Conservation (phyloP, 2,329 filamentous ascomycete genomes). For the Orbilia brochopaga region DNA sequence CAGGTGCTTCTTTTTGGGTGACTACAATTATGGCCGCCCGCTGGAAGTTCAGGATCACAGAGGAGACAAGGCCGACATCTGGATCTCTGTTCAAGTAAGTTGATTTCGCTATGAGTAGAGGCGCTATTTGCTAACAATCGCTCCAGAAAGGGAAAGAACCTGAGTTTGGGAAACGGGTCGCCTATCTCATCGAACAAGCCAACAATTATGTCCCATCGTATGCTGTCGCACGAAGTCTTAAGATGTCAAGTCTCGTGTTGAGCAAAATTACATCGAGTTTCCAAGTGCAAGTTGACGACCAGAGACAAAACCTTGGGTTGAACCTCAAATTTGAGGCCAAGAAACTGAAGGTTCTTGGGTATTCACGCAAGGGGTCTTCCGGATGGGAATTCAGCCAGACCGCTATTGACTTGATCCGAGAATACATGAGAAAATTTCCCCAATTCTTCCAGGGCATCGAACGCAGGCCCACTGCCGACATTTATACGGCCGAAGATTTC, state of each 20-base stretch:
- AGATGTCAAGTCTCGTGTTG: conserved; percentile 81
- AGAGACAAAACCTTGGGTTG: conserved; percentile 86
- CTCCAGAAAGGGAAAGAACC: conserved; percentile 70
- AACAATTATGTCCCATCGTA: conserved; percentile 86
- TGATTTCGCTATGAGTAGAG: neutral
- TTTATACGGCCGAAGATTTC: conserved; percentile 82
- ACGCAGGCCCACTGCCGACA: conserved; percentile 81
- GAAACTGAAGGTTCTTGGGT: conserved; percentile 93
- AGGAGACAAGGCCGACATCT: conserved; percentile 76
- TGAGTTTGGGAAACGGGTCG: conserved; percentile 80
- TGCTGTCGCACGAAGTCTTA: conserved; percentile 80
- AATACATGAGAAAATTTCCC: conserved; percentile 93
- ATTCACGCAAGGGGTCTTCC: conserved; percentile 80
- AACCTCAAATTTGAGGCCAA: conserved; percentile 97
- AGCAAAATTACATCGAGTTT: conserved; percentile 97
- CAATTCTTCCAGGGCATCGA: conserved; percentile 93
- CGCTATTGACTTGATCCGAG: conserved; percentile 77
- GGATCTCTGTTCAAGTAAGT: conserved; percentile 64
- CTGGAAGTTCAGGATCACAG: conserved; percentile 79
- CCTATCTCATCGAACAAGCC: conserved; percentile 70
- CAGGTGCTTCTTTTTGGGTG: conserved; percentile 89
- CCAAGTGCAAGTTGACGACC: conserved; percentile 78
- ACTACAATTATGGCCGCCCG: conserved; percentile 89
- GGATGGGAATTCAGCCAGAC: conserved; percentile 96
- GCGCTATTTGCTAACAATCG: conserved; percentile 15